Base-by-base conservation (phyloP, 176 grass and related monocot genomes). In the Poa pratensis region DNA sequence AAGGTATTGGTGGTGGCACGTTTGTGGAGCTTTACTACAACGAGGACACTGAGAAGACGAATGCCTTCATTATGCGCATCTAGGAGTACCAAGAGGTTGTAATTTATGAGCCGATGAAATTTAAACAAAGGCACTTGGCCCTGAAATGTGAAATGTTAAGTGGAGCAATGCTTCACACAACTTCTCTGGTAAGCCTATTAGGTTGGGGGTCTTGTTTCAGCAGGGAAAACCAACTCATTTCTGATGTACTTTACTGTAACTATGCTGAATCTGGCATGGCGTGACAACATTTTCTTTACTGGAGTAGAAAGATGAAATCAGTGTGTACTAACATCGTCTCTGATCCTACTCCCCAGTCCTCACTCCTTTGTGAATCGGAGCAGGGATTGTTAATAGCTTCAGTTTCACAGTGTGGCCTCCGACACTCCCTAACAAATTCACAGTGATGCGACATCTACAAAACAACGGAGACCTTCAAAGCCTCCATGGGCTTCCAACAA, bases 1-100 rank as follows among this genome's bases (percentile, higher is more conserved):
- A 94, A 82, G 96, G 96, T 65, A 96, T 98, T 39, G 93, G 96
- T 14, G 93, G 96, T 28, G 96, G 96, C 53, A 98, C 89, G 50
- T 98, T 95, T 82, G 79, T 92, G 76, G 93, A 98, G 78, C 83
- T 98, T 60, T 77, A 89, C 87, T 98, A 94, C 84, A 85, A 92
- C 23, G 37, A 80, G 50, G 64, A 92, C 13, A 63, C 81, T 1
- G 82, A 84, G 28, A 90, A 79, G 54, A 86, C 88, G 19, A 92
- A 70, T 15, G 91, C 91, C 66, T 91, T 85, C 42, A 91, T 98
- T 20, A 87, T 94, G 51, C 96, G 96, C 62, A 95, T 98, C 84
- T 98, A 94, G 30, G 34, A 78, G 58, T 18, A 55, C 1, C n/a
- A 50, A 37, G 18, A 71, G 24, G 6, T 9, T 65, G 22, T 43